Evolutionary conservation across 2,329 filamentous ascomycete species (phyloP).

Genomic region (Byssochlamys sp.): DNA sequence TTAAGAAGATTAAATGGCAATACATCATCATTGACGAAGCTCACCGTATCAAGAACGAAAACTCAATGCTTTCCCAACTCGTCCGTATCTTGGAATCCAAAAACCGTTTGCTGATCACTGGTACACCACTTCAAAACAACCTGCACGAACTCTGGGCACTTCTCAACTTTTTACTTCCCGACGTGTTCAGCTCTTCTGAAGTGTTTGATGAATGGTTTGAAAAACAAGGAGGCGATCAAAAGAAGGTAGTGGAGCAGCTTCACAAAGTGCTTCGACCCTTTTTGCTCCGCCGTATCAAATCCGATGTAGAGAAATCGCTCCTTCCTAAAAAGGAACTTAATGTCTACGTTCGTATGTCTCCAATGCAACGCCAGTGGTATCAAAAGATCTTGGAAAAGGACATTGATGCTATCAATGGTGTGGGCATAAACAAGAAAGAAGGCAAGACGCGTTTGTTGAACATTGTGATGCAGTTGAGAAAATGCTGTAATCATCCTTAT

Average conservation of each 20-base stretch:
- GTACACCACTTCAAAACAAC: conserved; percentile 95
- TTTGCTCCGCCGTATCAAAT: conserved; percentile 88
- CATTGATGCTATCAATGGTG: conserved; percentile 95
- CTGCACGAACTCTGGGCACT: conserved; percentile 95
- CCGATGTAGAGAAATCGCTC: conserved; percentile 93
- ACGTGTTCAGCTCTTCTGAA: conserved; percentile 92
- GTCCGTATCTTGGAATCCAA: conserved; percentile 92
- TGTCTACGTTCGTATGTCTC: conserved; percentile 93
- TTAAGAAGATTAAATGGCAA: conserved; percentile 98
- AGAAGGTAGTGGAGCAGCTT: conserved; percentile 89
- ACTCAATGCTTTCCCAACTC: conserved; percentile 90
- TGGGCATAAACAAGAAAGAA: conserved; percentile 89
- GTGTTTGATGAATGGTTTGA: conserved; percentile 99
- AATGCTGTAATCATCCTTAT: conserved; percentile 98
- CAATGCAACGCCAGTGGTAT: conserved; percentile 99
- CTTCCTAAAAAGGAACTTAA: conserved; percentile 97
- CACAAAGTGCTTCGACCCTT: conserved; percentile 89
- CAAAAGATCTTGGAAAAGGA: conserved; percentile 98
- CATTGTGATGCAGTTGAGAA: conserved; percentile 98
- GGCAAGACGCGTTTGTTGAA: conserved; percentile 94
- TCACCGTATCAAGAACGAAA: conserved; percentile 98
- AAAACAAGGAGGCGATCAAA: conserved; percentile 77
- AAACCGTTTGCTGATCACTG: conserved; percentile 89
- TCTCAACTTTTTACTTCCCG: conserved; percentile 89
- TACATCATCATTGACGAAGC: conserved; percentile 99